Evolutionary conservation across 352 stramenopile genomes (phyloP), one percentile per base, ranked within the genome.

Genomic region (Globisporangium emineosum): DNA sequence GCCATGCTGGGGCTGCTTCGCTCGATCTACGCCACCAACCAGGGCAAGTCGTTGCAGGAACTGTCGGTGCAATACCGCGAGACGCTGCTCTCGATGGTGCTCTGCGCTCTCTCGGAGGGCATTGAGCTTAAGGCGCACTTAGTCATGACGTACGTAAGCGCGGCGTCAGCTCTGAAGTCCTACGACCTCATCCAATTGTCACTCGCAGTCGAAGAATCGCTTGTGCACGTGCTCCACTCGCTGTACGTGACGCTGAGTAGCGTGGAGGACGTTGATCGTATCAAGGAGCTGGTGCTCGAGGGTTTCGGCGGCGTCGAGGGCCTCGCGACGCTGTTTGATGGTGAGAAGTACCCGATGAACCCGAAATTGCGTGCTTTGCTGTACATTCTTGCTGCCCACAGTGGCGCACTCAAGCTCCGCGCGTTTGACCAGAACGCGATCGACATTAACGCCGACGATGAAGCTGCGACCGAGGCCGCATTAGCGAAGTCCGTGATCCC

Each of bases 391-490:
- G 72, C 69, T 15, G 79, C 80, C 21, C 75, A 77, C 66, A 85
- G 75, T 7, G 71, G 70, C 5, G 82, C 73, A 3, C 68, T 93
- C 3, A 73, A 67, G 19, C 60, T 83, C 21, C 66, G 63, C 10
- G 57, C 72, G 33, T 71, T 83, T 27, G 73, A 86, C 42, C 67
- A 64, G 4, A 78, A 57, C 45, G 57, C 73, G 43, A 89, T 93
- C 27, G 81, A 93, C 55, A 72, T 93, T n/a, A 89, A 95, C 45
- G 83, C 77, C 5, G 84, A 93, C 32, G 83, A 94, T 21, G 86
- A 95, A 56, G 78, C 68, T 5, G 82, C 86, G 15, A 90, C 79
- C 0, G 86, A 95, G 62, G 78, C 79, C 0, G 77, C 84, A 6
- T 52, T 95, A 10, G 83, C 80, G 0, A 83, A 77, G 35, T 72